Conservation (phyloP, 2,329 filamentous ascomycete genomes). For the Aspergillus texensis region DNA sequence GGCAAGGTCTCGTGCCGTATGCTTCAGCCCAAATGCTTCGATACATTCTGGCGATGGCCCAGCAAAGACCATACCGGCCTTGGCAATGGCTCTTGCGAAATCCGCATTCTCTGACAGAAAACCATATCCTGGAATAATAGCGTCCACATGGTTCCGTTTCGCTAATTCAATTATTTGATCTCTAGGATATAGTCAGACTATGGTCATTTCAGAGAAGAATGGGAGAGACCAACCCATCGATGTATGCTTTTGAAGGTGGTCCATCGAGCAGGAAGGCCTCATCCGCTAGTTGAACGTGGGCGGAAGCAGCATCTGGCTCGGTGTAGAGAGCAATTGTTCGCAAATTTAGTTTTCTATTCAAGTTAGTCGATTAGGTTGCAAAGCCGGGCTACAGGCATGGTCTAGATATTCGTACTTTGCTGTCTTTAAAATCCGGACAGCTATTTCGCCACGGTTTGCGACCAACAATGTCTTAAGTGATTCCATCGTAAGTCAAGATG, state of each 20-base stretch:
- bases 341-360: slow-evolving; percentile 46
- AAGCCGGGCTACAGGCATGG: background rate
- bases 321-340: slow-evolving; percentile 62
- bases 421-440: slow-evolving; percentile 56
- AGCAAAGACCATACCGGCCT: slow-evolving; percentile 61
- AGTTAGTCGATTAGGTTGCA: background rate
- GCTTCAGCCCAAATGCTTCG: slow-evolving; percentile 61
- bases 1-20: slow-evolving; percentile 58
- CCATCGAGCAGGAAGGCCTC: slow-evolving; percentile 55
- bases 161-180: slow-evolving; percentile 55
- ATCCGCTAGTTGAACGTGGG: slow-evolving; percentile 58
- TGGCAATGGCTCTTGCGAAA: slow-evolving; percentile 58
- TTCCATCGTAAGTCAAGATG: slow-evolving; percentile 30
- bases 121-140: slow-evolving; percentile 69
- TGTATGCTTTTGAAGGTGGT: slow-evolving; percentile 53
- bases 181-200: slow-evolving; percentile 10
- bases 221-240: slow-evolving; percentile 39
- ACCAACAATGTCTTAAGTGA: slow-evolving; percentile 56
- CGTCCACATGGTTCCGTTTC: slow-evolving; percentile 52
- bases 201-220: background rate
- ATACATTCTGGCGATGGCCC: slow-evolving; percentile 61
- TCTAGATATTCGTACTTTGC: slow-evolving; percentile 39
- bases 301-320: slow-evolving; percentile 56
- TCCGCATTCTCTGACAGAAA: slow-evolving; percentile 66
- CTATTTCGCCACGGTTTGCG: slow-evolving; percentile 64